Evolutionary conservation across 2,329 filamentous ascomycete genomes (phyloP).

Genomic region (Botrytis tulipae): DNA sequence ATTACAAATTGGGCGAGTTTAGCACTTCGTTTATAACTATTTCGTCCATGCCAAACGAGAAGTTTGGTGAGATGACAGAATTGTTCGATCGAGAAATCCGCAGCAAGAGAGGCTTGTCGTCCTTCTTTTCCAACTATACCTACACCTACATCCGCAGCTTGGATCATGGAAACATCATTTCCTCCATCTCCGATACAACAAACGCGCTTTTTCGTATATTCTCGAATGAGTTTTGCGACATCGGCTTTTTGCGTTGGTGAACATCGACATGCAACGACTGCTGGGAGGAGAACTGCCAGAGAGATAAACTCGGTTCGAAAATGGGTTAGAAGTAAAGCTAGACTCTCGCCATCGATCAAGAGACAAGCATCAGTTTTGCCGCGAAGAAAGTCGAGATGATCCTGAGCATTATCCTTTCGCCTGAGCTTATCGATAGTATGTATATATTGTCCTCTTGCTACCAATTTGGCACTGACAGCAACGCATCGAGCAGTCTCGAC

Average conservation of each 20-base stretch:
- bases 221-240: conserved; percentile 83
- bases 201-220: conserved; percentile 89
- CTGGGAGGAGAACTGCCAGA: conserved; percentile 80
- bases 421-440: conserved; percentile 87
- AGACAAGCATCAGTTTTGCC: conserved; percentile 85
- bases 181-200: conserved; percentile 98
- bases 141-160: conserved; percentile 95
- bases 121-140: conserved; percentile 98
- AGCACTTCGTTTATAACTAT: conserved; percentile 92
- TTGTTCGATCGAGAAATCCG: conserved; percentile 94
- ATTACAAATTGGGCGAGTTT: conserved; percentile 98
- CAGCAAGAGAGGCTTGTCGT: conserved; percentile 87
- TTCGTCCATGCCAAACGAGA: conserved; percentile 97
- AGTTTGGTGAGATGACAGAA: conserved; percentile 95
- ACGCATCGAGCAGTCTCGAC: conserved; percentile 97
- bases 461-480: conserved; percentile 89
- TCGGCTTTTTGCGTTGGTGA: conserved; percentile 97
- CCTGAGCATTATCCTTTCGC: conserved; percentile 79
- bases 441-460: conserved; percentile 90
- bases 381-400: conserved; percentile 83
- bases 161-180: conserved; percentile 99
- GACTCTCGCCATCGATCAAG: conserved; percentile 90
- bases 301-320: conserved; percentile 85
- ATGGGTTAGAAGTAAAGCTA: conserved; percentile 78
- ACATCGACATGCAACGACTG: conserved; percentile 94